Evolutionary conservation across 73 alveolate species (phyloP).

Genomic region (Paramecium biaurelia): DNA sequence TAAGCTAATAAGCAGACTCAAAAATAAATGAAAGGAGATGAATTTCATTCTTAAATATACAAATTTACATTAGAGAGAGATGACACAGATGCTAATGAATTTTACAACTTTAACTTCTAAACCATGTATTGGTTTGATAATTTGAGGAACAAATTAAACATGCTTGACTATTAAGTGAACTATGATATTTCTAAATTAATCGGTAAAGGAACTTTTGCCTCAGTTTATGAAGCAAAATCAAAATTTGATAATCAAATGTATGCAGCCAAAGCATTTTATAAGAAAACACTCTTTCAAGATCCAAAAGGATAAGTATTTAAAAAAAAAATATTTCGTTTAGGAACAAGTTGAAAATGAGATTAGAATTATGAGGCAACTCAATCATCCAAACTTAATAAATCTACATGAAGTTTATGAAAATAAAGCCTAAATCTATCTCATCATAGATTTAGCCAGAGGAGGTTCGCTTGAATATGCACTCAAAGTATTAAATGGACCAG

Average conservation of each 20-base stretch:
- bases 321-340: not conserved
- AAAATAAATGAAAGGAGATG: constrained; percentile 45
- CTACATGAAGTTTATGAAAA: constrained; percentile 58
- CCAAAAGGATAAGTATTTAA: constrained; percentile 34
- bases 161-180: constrained; percentile 39
- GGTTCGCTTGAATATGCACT: constrained; percentile 50
- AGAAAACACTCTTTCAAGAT: constrained; percentile 7
- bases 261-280: constrained; percentile 48
- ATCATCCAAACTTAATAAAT: constrained; percentile 63
- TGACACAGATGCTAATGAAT: constrained; percentile 29
- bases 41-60: constrained; percentile 35
- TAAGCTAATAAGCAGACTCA: not conserved
- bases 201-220: constrained; percentile 53
- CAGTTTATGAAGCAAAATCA: constrained; percentile 30
- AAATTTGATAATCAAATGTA: constrained; percentile 23
- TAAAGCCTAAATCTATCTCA: constrained; percentile 33
- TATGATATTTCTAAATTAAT: constrained; percentile 30
- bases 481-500: constrained; percentile 37
- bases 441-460: constrained; percentile 32
- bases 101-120: constrained; percentile 24
- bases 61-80: constrained; percentile 40
- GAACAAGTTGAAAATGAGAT: constrained; percentile 57
- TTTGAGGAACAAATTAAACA: not conserved
- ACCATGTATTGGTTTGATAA: constrained; percentile 52
- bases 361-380: constrained; percentile 61